phyloP scores from a whole-genome alignment of 306 rosid genomes.

The Cicer judaicum region DNA sequence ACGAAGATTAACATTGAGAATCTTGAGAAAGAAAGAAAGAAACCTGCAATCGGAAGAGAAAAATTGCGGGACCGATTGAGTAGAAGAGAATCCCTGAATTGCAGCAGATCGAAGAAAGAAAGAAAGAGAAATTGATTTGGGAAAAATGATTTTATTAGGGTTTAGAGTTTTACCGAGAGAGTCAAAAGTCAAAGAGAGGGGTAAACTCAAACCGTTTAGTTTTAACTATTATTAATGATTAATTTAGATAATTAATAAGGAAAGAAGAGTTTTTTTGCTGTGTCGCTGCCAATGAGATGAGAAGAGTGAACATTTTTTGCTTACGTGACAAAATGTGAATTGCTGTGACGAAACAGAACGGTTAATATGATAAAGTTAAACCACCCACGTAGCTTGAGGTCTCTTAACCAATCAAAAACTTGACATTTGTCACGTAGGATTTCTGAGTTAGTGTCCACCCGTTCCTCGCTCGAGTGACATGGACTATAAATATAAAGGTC shows the following conservation, averaged over 20 bases:
- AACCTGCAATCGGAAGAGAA: constrained; percentile 41
- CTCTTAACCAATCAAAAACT: constrained; percentile 48
- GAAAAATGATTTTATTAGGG: constrained; percentile 59
- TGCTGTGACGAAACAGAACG: not conserved
- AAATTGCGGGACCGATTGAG: constrained; percentile 45
- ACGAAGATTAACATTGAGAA: not conserved
- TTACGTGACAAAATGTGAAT: constrained; percentile 38
- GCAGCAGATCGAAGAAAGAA: constrained; percentile 61
- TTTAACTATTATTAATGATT: too few species aligned
- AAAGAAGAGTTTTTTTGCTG: not conserved
- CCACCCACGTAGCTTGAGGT: constrained; percentile 46
- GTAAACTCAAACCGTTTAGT: constrained; percentile 17
- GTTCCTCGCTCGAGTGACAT: too few species aligned
- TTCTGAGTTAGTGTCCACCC: not conserved
- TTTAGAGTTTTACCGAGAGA: constrained; percentile 46
- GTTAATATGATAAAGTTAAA: constrained; percentile 12
- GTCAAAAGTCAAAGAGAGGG: constrained; percentile 7
- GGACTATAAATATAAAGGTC: too few species aligned
- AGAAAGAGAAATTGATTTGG: constrained; percentile 42
- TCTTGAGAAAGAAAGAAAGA: constrained; percentile 25
- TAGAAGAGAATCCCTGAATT: constrained; percentile 33
- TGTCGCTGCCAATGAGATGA: constrained; percentile 42
- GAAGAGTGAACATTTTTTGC: not conserved
- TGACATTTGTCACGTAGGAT: constrained; percentile 44
- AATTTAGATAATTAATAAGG: not conserved